Evolutionary conservation across 768 basidiomycete genomes (phyloP).

Genomic region (Lanmaoa rubissima): DNA sequence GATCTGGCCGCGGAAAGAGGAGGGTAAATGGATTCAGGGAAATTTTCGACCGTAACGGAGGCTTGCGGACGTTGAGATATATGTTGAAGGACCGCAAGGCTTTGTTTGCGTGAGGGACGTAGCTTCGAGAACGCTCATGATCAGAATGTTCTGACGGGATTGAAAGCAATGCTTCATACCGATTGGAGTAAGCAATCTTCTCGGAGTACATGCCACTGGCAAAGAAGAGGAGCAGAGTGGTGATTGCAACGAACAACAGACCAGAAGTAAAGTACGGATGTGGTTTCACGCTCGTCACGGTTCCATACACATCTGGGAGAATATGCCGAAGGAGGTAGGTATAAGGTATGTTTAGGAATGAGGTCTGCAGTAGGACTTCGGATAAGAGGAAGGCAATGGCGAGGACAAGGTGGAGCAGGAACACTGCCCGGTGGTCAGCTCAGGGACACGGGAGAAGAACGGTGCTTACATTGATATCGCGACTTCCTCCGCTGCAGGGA

Average conservation of each 20-base stretch:
- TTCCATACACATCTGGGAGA: conserved; percentile 51
- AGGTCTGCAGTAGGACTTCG: conserved; percentile 70
- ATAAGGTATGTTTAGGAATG: conserved; percentile 65
- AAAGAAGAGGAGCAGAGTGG: conserved; percentile 91
- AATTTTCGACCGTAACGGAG: conserved; percentile 63
- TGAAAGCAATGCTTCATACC: conserved; percentile 49
- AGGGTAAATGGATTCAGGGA: conserved; percentile 40
- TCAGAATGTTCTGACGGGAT: conserved; percentile 15
- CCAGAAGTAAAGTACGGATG: conserved; percentile 79
- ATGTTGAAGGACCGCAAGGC: conserved; percentile 93
- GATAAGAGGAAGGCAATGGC: conserved; percentile 70
- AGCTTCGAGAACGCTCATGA: conserved; percentile 49
- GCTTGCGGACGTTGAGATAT: conserved; percentile 90
- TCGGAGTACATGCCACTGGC: conserved; percentile 95
- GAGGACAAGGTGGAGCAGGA: conserved; percentile 65
- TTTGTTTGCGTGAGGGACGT: conserved; percentile 93
- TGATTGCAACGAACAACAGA: conserved; percentile 82
- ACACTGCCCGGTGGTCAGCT: conserved; percentile 49
- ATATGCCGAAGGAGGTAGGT: conserved; percentile 45
- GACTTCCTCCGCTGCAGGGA: conserved; percentile 74
- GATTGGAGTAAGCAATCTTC: conserved; percentile 95
- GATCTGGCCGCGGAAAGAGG: conserved; percentile 33
- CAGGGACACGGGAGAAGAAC: conserved; percentile 17
- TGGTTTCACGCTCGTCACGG: conserved; percentile 41
- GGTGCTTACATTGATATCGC: conserved; percentile 72